Conservation (phyloP, 345 rosid genomes). For the Gossypium turneri region DNA sequence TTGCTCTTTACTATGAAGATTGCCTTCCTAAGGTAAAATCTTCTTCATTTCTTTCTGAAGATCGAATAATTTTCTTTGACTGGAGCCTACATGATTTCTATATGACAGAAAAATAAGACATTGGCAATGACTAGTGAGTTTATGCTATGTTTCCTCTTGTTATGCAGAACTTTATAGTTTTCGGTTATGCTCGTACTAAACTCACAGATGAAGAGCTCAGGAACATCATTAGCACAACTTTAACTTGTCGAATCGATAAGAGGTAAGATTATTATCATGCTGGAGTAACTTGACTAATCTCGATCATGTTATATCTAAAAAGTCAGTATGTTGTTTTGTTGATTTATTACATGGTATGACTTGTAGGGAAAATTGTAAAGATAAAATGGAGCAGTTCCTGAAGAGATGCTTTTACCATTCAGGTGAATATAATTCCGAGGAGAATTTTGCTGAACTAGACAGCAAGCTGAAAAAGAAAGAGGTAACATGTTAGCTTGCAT, state of each 20-base stretch:
- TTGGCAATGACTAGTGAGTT: slow-evolving; percentile 9
- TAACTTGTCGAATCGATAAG: slow-evolving; percentile 84
- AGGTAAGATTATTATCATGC: slow-evolving; percentile 36
- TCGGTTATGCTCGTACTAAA: slow-evolving; percentile 76
- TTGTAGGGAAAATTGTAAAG: slow-evolving; percentile 75
- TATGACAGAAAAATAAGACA: neutral
- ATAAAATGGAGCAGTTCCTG: slow-evolving; percentile 77
- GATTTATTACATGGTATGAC: neutral
- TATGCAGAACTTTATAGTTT: slow-evolving; percentile 56
- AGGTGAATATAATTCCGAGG: slow-evolving; percentile 76
- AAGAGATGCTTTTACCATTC: slow-evolving; percentile 80
- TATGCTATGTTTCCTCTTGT: neutral
- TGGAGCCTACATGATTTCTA: neutral
- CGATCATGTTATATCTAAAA: neutral
- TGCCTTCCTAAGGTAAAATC: slow-evolving; percentile 60
- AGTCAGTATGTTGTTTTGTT: neutral
- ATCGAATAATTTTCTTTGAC: neutral
- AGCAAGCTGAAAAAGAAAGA: slow-evolving; percentile 73
- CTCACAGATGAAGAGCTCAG: slow-evolving; percentile 78
- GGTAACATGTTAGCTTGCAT: slow-evolving; percentile 27
- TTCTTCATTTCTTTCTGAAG: neutral
- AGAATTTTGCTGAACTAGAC: slow-evolving; percentile 62
- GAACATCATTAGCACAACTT: slow-evolving; percentile 59
- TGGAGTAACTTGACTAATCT: neutral
- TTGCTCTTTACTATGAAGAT: slow-evolving; percentile 82